Percentiles rank a stretch among this genome's conserved stretches.
Evolutionary conservation across 768 basidiomycete genomes (phyloP).

Genomic region (Boletus pseudo-olivaceus): DNA sequence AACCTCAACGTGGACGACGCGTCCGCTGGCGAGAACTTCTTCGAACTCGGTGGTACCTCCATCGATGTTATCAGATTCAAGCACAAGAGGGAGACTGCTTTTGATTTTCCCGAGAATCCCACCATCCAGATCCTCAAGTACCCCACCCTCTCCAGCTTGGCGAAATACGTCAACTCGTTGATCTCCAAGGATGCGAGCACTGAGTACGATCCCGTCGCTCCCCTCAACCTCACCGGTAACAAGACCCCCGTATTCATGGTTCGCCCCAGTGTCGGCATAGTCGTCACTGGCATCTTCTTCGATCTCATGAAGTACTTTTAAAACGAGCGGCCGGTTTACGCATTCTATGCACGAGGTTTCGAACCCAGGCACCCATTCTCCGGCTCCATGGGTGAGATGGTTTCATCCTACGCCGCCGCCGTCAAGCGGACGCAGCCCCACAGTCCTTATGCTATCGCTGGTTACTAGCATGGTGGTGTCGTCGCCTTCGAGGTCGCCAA

Average conservation of each 20-base stretch:
- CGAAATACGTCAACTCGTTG: conserved; percentile 30
- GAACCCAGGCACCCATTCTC: conserved; percentile 38
- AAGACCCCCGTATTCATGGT: conserved; percentile 44
- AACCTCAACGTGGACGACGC: conserved; percentile 20
- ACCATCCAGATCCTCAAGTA: conserved; percentile 40
- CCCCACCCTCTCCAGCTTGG: conserved; percentile 28
- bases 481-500: conserved; percentile 44
- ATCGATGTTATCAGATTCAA: conserved; percentile 36
- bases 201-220: conserved; percentile 41
- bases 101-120: conserved; percentile 32
- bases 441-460: conserved; percentile 41
- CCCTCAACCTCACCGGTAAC: conserved; percentile 35
- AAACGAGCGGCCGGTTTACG: conserved; percentile 42
- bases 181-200: conserved; percentile 13
- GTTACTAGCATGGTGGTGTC: conserved; percentile 46
- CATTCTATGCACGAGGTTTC: conserved; percentile 43
- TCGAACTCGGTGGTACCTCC: conserved; percentile 41
- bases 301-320: conserved; percentile 39
- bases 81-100: conserved; percentile 24
- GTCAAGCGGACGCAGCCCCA: conserved; percentile 34
- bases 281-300: conserved; percentile 40
- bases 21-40: conserved; percentile 22
- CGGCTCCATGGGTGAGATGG: conserved; percentile 38
- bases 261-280: conserved; percentile 42
- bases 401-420: conserved; percentile 33